These are phyloP conservation scores for Stagonosporopsis rhizophila DNA, from an alignment of 2,329 filamentous ascomycete species.

Conservation along the genomic window DNA sequence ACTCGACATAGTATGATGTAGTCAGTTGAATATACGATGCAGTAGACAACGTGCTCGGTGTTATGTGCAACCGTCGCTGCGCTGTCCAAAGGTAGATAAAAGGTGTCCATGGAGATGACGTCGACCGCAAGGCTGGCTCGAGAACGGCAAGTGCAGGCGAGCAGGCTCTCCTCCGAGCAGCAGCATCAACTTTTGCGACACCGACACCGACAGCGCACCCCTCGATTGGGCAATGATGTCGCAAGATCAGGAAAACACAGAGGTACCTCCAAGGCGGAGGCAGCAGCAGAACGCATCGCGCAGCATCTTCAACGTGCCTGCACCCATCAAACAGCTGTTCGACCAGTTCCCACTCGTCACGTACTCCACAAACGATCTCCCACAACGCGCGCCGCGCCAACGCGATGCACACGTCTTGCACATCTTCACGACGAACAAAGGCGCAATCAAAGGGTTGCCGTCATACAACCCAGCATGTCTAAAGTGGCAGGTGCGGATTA, in stretches of 20 bases:
- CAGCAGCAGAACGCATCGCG: constrained; percentile 24
- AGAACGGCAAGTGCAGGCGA: constrained; percentile 38
- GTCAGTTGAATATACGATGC: not conserved
- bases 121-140: not conserved
- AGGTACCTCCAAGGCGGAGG: constrained; percentile 9
- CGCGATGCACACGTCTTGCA: constrained; percentile 68
- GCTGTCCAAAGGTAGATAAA: not conserved
- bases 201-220: constrained; percentile 4
- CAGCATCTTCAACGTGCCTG: constrained; percentile 64
- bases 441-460: constrained; percentile 66
- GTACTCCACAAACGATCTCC: constrained; percentile 78
- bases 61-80: not conserved
- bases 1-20: not conserved
- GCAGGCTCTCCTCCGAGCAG: constrained; percentile 29
- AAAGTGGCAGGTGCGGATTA: constrained; percentile 85
- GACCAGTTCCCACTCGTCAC: constrained; percentile 80
- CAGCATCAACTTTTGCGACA: constrained; percentile 30
- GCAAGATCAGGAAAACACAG: constrained; percentile 16
- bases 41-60: not conserved
- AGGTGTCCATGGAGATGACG: not conserved
- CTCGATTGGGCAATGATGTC: constrained; percentile 33
- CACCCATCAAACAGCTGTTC: constrained; percentile 82
- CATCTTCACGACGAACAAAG: constrained; percentile 74
- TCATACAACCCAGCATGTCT: constrained; percentile 93
- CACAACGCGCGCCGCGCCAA: constrained; percentile 63